phyloP scores from a whole-genome alignment of 345 rosid genomes.

The Acer negundo region DNA sequence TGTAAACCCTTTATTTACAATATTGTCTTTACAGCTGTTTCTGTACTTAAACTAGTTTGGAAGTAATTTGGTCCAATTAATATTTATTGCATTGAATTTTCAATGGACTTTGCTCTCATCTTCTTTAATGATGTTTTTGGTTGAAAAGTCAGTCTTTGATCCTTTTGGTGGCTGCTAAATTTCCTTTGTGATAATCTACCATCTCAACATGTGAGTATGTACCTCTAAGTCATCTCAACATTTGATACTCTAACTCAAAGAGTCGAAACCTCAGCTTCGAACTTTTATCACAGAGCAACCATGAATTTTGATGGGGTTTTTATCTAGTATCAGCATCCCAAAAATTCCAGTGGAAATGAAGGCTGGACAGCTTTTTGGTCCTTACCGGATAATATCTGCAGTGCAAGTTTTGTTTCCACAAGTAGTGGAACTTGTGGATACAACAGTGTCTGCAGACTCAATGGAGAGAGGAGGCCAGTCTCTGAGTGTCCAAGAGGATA shows the following conservation, averaged over 20 bases:
- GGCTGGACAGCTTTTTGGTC: conserved; percentile 18
- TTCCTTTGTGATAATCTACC: background rate
- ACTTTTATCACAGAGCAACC: conserved; percentile 8
- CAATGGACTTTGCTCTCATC: background rate
- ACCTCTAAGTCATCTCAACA: too few relatives aligned
- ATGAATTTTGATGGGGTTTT: conserved; percentile 24
- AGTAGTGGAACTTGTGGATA: conserved; percentile 23
- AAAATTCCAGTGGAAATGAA: conserved; percentile 10
- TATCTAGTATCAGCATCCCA: conserved; percentile 1
- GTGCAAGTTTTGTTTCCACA: background rate
- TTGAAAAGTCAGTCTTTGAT: background rate
- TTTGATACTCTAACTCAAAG: background rate
- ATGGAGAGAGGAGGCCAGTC: conserved; percentile 10
- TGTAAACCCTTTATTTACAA: too few relatives aligned
- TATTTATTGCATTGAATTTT: background rate
- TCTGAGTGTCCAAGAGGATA: conserved; percentile 17
- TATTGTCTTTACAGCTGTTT: too few relatives aligned
- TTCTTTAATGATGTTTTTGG: background rate
- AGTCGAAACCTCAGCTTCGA: background rate
- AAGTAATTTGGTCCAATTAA: background rate
- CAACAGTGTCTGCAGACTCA: conserved; percentile 16
- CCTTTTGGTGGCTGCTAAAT: background rate
- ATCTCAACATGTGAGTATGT: too few relatives aligned
- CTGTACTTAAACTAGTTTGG: background rate
- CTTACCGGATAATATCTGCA: conserved; percentile 18